phyloP scores from a whole-genome alignment of 257 asterid species.

The Nemophila menziesii region DNA sequence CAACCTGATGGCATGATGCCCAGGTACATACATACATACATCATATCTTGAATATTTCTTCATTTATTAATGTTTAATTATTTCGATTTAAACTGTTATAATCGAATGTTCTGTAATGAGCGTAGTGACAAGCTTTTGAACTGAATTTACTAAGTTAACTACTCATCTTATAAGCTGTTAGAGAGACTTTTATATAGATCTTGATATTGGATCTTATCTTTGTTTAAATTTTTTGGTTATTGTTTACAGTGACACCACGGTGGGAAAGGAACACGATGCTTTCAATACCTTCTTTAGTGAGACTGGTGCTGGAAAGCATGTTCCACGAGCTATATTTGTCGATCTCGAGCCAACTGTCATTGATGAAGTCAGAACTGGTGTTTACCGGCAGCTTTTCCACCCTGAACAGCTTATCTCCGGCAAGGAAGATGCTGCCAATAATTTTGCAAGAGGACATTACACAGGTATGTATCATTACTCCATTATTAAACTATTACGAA shows the following conservation, averaged over 20 bases:
- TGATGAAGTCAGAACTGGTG: slow-evolving; percentile 72
- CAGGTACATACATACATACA: slow-evolving; percentile 27
- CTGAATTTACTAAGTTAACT: no score
- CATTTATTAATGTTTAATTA: no score
- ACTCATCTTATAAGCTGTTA: no score
- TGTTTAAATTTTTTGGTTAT: background rate
- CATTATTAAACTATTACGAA: background rate
- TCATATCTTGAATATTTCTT: no score
- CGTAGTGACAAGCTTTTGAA: no score
- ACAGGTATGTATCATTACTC: slow-evolving; percentile 32
- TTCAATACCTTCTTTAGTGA: slow-evolving; percentile 89
- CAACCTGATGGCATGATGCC: slow-evolving; percentile 87
- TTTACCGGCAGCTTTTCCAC: slow-evolving; percentile 88
- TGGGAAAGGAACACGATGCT: slow-evolving; percentile 70
- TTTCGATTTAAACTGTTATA: no score
- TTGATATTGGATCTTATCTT: background rate
- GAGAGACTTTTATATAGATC: no score
- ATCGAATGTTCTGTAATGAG: no score
- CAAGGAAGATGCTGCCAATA: slow-evolving; percentile 92
- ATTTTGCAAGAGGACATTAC: slow-evolving; percentile 83
- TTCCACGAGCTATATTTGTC: slow-evolving; percentile 77
- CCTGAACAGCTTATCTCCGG: slow-evolving; percentile 95
- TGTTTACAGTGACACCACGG: slow-evolving; percentile 54
- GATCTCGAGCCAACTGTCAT: slow-evolving; percentile 92
- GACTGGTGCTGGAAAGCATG: slow-evolving; percentile 89